Evolutionary conservation across 805 yeast species (phyloP), one percentile per base, ranked within the genome.

Genomic region (Millerago galiae): DNA sequence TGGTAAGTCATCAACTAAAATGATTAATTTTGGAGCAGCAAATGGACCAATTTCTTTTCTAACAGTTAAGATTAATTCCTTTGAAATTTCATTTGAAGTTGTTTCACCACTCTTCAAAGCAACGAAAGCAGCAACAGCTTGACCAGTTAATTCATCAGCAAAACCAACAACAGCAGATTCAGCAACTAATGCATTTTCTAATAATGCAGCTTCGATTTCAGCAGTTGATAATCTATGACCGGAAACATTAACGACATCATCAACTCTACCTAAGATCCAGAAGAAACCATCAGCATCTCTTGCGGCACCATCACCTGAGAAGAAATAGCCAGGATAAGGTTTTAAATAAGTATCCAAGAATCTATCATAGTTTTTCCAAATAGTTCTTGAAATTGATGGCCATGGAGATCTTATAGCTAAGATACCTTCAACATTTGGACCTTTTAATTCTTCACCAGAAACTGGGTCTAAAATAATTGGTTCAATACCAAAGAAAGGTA

Each of bases 221-320:
- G 95, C 88, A 37, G 95, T 85, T n/a, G 93, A 83, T 55, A 85
- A 70, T 61, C 95, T 72, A 68, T 85, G 95, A 44, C 95, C 95
- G 29, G 88, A 79, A 34, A 85, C 93, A 59, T 85, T 85, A 40
- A 85, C 95, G 46, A 85, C 95, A 61, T 85, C 95, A 62, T 85
- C 95, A 47, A 85, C 93, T 67, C 95, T 74, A 43, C 95, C 95
- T 56, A 83, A 64, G 51, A 85, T 83, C 90, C 93, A 85, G 67
- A 78, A 81, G 68, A 76, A 85, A 6, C 95, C 95, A 59, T 84
- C 91, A 52, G 75, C 70, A 60, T 85, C 95, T 59, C 90, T 75
- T 15, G 89, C 91, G 24, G 91, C 93, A 65, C 95, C 95, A 65
- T 85, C 95, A 56, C 95, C 95, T 1, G 93, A 81, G 69, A 85